Evolutionary conservation across 2,329 filamentous ascomycete species (phyloP).

Genomic region (Aspergillus sergii): DNA sequence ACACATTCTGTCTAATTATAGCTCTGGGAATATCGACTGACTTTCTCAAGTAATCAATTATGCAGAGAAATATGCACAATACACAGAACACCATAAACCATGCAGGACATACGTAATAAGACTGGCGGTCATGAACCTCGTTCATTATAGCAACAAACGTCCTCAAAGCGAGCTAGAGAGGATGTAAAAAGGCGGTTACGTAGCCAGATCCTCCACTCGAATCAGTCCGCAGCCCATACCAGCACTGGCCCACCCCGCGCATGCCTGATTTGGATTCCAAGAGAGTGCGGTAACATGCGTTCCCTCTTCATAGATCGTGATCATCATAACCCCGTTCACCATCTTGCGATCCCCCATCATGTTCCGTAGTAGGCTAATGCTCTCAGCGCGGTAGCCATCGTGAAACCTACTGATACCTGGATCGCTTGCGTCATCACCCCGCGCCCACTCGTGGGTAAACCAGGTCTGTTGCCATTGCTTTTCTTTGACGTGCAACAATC

Average conservation of each 20-base stretch:
- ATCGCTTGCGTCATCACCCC: conserved; percentile 26
- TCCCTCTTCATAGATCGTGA: conserved; percentile 61
- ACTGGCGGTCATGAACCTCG: not conserved
- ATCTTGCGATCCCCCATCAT: conserved; percentile 34
- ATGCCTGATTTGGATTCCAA: conserved; percentile 70
- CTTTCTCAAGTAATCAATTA: not conserved
- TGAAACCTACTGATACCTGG: conserved; percentile 46
- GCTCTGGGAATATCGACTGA: not conserved
- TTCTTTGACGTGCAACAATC: conserved; percentile 53
- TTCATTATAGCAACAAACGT: not conserved
- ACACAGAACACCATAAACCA: not conserved
- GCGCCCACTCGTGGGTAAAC: conserved; percentile 61
- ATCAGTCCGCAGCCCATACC: conserved; percentile 69
- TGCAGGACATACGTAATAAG: conserved; percentile 2
- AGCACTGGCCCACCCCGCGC: conserved; percentile 67
- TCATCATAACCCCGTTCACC: conserved; percentile 35
- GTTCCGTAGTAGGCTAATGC: conserved; percentile 34
- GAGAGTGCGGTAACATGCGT: conserved; percentile 64
- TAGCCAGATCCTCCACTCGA: conserved; percentile 66
- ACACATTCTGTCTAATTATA: not conserved
- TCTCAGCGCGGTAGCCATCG: conserved; percentile 48
- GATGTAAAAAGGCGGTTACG: not conserved
- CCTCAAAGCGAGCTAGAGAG: not conserved
- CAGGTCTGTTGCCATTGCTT: conserved; percentile 58
- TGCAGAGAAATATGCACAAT: not conserved